Conservation (phyloP, 2,329 filamentous ascomycete genomes). For the Helotiales sp. region DNA sequence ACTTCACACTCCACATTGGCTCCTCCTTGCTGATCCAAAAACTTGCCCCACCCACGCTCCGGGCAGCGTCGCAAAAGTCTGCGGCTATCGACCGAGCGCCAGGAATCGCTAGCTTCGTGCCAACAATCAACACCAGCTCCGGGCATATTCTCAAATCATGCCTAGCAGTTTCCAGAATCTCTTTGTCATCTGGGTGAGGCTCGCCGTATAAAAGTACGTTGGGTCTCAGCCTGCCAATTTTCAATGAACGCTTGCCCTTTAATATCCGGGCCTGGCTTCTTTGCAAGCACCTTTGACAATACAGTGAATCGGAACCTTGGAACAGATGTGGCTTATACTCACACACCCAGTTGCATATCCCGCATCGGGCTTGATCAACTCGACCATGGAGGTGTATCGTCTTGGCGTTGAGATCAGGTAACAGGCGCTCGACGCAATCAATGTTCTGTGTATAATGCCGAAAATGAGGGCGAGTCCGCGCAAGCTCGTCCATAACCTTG, state of each 20-base stretch:
- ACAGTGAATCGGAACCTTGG: constrained; percentile 17
- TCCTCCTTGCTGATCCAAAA: constrained; percentile 21
- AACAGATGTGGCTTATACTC: constrained; percentile 20
- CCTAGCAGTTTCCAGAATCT: constrained; percentile 19
- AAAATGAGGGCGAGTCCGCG: constrained; percentile 15
- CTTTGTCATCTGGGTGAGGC: constrained; percentile 14
- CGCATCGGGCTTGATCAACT: constrained; percentile 21
- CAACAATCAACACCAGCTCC: constrained; percentile 16
- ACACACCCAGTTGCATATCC: constrained; percentile 21
- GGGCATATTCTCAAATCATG: constrained; percentile 18
- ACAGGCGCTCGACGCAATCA: constrained; percentile 18
- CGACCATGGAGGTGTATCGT: constrained; percentile 20
- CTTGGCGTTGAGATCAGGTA: constrained; percentile 22
- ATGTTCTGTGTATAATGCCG: constrained; percentile 22
- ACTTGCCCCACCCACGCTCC: constrained; percentile 13
- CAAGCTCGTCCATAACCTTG: constrained; percentile 21
- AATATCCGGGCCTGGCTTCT: constrained; percentile 19
- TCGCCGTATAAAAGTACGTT: constrained; percentile 21
- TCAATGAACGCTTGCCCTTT: constrained; percentile 16
- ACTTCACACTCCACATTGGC: constrained; percentile 15
- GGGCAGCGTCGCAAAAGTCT: constrained; percentile 15
- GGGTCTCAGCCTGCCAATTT: constrained; percentile 14
- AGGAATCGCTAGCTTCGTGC: constrained; percentile 19
- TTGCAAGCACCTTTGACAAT: constrained; percentile 19
- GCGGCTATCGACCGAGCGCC: constrained; percentile 15